Conservation (phyloP, 257 asterid species). For the Lantana camara region DNA sequence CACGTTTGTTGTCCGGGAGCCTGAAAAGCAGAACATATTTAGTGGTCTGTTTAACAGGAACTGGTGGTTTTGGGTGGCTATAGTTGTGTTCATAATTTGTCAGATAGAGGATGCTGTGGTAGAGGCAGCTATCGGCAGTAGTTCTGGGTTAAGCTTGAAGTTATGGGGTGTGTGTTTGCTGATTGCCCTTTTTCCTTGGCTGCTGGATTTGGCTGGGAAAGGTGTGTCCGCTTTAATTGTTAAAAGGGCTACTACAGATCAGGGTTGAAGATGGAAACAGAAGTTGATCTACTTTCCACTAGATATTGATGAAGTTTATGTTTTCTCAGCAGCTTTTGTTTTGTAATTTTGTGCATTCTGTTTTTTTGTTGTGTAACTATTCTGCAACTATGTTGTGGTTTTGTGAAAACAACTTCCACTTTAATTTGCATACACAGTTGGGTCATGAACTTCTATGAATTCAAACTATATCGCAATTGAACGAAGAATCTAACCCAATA, state of each 20-base stretch:
- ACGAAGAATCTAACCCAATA: too few species aligned
- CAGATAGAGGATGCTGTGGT: conserved; percentile 13
- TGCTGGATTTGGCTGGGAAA: conserved; percentile 31
- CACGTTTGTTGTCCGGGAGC: conserved; percentile 30
- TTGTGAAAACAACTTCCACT: too few species aligned
- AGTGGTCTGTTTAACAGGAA: conserved; percentile 17
- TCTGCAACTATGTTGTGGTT: too few species aligned
- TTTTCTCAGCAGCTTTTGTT: too few species aligned
- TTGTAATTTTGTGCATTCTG: too few species aligned
- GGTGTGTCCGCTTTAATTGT: neutral
- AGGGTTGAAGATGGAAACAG: neutral
- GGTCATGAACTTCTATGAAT: too few species aligned
- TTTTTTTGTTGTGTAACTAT: too few species aligned
- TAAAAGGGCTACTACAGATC: neutral
- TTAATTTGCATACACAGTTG: too few species aligned
- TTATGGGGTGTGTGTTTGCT: conserved; percentile 33
- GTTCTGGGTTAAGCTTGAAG: conserved; percentile 21
- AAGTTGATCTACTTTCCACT: neutral
- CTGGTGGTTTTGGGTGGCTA: conserved; percentile 29
- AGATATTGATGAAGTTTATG: too few species aligned
- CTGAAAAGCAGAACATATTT: conserved; percentile 30
- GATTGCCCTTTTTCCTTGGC: conserved; percentile 18
- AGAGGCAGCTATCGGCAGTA: conserved; percentile 18
- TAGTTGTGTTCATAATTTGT: conserved; percentile 9
- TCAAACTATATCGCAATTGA: too few species aligned